Evolutionary conservation across 768 basidiomycete species (phyloP).

Genomic region (Phaffia tasmanica): DNA sequence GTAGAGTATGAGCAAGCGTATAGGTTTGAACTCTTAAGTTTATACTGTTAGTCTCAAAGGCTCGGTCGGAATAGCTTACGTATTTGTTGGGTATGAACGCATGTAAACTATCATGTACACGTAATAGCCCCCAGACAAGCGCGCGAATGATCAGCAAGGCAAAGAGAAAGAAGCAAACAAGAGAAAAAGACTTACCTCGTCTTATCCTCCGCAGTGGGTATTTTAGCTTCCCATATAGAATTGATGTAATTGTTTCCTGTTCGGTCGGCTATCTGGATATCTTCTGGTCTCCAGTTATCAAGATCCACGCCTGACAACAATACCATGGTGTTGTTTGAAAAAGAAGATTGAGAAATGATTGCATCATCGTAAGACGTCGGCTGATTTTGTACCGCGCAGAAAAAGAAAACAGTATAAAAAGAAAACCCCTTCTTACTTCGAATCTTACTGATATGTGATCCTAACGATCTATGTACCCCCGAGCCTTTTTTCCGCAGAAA

Average conservation of each 20-base stretch:
- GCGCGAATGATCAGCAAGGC: too few species aligned
- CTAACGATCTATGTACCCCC: conserved; percentile 14
- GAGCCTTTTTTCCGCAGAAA: neutral
- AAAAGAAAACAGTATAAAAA: neutral
- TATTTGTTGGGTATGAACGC: too few species aligned
- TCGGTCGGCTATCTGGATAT: conserved; percentile 6
- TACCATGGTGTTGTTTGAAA: neutral
- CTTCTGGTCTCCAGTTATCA: conserved; percentile 22
- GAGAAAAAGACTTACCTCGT: conserved; percentile 1
- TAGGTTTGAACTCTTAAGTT: too few species aligned
- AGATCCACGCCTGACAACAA: conserved; percentile 1
- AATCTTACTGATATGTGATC: conserved; percentile 21
- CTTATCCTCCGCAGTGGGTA: neutral
- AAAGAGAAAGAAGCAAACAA: neutral
- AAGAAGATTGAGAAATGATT: neutral
- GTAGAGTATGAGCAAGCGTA: too few species aligned
- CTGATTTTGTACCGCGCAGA: too few species aligned
- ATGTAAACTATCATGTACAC: too few species aligned
- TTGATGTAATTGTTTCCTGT: conserved; percentile 23
- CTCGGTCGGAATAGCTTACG: too few species aligned
- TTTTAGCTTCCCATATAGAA: conserved; percentile 6
- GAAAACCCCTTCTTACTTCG: neutral
- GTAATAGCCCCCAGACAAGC: too few species aligned
- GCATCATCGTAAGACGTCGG: too few species aligned
- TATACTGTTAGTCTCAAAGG: too few species aligned